Percentiles rank a stretch among this genome's conserved stretches.
Conservation (phyloP, 2,329 filamentous ascomycete species). For the Cadophora malorum region DNA sequence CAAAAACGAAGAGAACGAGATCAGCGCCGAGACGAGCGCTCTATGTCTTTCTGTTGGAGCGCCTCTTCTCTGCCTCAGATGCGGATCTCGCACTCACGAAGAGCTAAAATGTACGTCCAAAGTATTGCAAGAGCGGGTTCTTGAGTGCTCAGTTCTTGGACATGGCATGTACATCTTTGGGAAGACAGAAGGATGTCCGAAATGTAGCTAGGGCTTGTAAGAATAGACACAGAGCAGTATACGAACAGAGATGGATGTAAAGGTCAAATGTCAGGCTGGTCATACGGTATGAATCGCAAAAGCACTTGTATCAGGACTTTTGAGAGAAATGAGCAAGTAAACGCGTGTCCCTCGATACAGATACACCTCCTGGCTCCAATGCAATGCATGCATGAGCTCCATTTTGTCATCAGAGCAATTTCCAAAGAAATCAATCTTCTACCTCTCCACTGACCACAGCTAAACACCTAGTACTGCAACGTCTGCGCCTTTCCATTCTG, state of each 20-base stretch:
- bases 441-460: background rate
- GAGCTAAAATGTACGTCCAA: background rate
- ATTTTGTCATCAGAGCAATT: background rate
- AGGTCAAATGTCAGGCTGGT: background rate
- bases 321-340: background rate
- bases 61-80: background rate
- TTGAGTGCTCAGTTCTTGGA: background rate
- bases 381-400: background rate
- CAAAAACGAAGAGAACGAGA: background rate
- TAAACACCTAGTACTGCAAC: slow-evolving; percentile 19
- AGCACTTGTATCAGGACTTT: background rate
- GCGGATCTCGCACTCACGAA: background rate
- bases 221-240: background rate
- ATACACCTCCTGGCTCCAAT: background rate
- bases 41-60: background rate
- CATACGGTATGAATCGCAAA: background rate
- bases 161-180: background rate
- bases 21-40: background rate
- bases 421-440: background rate
- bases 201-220: background rate
- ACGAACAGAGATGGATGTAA: background rate
- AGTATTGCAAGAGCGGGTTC: background rate
- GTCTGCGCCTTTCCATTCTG: slow-evolving; percentile 20
- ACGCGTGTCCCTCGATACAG: too few relatives aligned
- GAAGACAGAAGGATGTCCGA: background rate